Evolutionary conservation across 192 early-diverging fungal genomes (phyloP), one percentile per base, ranked within the genome.

Genomic region (Spizellomyces punctatus): DNA sequence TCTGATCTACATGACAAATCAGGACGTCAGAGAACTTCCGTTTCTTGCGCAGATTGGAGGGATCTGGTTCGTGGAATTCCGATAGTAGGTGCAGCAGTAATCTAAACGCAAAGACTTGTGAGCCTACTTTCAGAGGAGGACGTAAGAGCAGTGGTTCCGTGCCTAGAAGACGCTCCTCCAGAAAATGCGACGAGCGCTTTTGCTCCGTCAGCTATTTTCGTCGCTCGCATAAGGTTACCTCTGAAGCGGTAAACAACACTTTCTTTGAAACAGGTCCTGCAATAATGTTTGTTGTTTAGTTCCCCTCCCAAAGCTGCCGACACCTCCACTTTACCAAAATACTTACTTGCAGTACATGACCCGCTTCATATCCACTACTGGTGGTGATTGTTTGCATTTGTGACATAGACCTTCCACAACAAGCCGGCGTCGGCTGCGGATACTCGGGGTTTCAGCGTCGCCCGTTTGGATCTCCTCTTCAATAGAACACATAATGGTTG

Each of bases 131-230:
- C 21, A 22, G 16, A 14, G 12, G 16, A 14, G 10, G 44, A 46
- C 14, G 41, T 46, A 46, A 46, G 12, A 46, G 43, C 45, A 27
- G 36, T 49, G 27, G 27, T 36, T 12, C 22, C 65, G 71, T 78
- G 91, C 91, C 84, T 83, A 9, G 94, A 96, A 6, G 91, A 87
- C 5, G 89, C 75, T 0, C 95, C 95, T 43, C 94, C 95, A 4
- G 95, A 97, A 42, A 93, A 83, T 9, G 94, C 95, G 14, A 96
- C 71, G 76, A 95, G 76, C 10, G 88, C 85, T 54, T 89, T 91
- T 54, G 77, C 86, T 7, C 69, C 78, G 10, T 72, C 70, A 47
- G 72, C 54, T 54, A 77, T 71, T 21, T 79, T 74, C 44, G 78
- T 73, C 7, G 86, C 81, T 48, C 85, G 85, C 63, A 83, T 82